Evolutionary conservation across 768 basidiomycete genomes (phyloP), one percentile per base, ranked within the genome.

Genomic region (Sarcodon aspratus): DNA sequence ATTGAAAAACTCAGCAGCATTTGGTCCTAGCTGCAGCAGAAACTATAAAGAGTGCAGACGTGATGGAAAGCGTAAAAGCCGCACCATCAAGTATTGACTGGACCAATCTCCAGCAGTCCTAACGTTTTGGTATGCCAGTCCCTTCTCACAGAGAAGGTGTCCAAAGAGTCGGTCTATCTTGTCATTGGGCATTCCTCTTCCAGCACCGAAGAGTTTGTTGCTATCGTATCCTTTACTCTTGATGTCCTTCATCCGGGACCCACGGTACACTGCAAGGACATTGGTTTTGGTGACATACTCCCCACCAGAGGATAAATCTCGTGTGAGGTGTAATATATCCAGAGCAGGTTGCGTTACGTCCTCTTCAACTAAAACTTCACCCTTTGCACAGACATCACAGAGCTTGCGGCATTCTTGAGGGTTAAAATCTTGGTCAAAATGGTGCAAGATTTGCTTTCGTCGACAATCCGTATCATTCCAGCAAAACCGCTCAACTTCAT

Each of bases 361-460:
- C 36, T 71, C 64, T 9, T 65, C 66, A 13, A 72, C 59, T 6
- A 72, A 56, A 6, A 47, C 47, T 1, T 48, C 44, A 33, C 69
- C 67, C 46, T 74, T 68, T 38, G 74, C 65, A 60, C 96, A 99
- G 53, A 89, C 93, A 62, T 98, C 88, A 63, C 96, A 99, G 4
- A 74, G 71, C 36, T 71, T 67, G 35, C 74, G 63, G 59, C 96
- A 99, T 12, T 78, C 55, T 21, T 61, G 66, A 33, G 73, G 67
- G 51, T 83, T 74, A 64, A 97, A 97, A 8, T 69, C 68, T 61
- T 99, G 89, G 52, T 79, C 80, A 56, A 96, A 98, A 63, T 89
- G 88, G n/a, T 75, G 73, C 13, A 99, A 76, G n/a, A 97, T 69
- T 55, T 90, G 87, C 6, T 77, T 72, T 3, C 96, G 83, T 11